These are phyloP conservation scores for Allantophomopsis lycopodina DNA, from an alignment of 2,329 filamentous ascomycete species.

Conservation along the genomic window DNA sequence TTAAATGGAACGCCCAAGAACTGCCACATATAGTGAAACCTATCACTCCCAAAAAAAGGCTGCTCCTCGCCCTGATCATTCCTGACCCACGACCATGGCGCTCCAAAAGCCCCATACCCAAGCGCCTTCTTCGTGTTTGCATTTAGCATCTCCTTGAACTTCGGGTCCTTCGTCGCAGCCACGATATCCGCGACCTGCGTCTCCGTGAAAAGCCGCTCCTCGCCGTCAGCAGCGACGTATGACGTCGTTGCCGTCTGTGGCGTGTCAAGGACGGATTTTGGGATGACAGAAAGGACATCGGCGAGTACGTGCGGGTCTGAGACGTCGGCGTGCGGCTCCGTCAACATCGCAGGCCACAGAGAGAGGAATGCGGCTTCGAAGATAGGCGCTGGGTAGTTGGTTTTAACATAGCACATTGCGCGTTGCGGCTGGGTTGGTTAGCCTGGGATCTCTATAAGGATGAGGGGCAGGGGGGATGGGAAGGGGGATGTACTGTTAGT, in stretches of 20 bases:
- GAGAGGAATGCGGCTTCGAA: conserved; percentile 40
- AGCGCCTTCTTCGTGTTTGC: conserved; percentile 46
- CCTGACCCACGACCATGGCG: conserved; percentile 61
- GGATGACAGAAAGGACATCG: conserved; percentile 17
- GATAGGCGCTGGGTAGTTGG: conserved; percentile 29
- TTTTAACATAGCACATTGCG: conserved; percentile 52
- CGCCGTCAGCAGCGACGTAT: conserved; percentile 41
- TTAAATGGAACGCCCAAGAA: conserved; percentile 47
- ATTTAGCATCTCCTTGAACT: conserved; percentile 38
- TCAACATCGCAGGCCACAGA: conserved; percentile 50
- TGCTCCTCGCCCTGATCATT: conserved; percentile 43
- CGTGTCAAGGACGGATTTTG: too few species aligned
- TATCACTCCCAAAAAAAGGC: conserved; percentile 68
- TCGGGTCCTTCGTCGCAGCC: conserved; percentile 30
- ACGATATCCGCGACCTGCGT: conserved; percentile 42
- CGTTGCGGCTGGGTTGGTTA: conserved; percentile 46
- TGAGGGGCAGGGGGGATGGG: conserved; percentile 15
- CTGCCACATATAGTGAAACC: conserved; percentile 56
- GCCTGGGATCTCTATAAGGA: conserved; percentile 24
- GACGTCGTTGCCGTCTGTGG: conserved; percentile 27
- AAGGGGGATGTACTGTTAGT: conserved; percentile 23
- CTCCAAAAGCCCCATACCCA: conserved; percentile 57
- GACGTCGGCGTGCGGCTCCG: conserved; percentile 41
- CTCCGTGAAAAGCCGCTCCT: conserved; percentile 29
- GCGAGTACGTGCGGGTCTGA: conserved; percentile 40